Evolutionary conservation across 805 yeast genomes (phyloP), one percentile per base, ranked within the genome.

Genomic region (Suhomyces sp.): DNA sequence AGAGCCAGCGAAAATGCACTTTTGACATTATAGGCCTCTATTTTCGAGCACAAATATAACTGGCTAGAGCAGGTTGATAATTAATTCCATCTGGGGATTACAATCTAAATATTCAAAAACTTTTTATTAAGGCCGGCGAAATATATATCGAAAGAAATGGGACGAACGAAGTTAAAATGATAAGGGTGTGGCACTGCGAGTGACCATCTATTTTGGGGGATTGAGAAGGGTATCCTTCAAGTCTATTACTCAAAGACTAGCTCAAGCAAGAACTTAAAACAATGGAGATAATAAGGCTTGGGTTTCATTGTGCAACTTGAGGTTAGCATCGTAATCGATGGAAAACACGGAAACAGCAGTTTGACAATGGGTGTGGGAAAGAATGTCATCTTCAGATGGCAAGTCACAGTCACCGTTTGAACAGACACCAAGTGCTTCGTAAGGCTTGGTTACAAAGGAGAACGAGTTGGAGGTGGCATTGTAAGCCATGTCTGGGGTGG

Each of bases 341-440:
- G 52, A 45, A 44, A 57, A 54, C 17, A 54, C 48, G 19, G 54
- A 45, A 27, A 57, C 56, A 5, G 60, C 33, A 13, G 55, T 35
- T 34, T 48, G 40, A 43, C 63, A 57, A 36, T 51, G 50, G 39
- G 51, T 41, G 44, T 56, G 51, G 12, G 46, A 50, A 32, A 58
- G 44, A 30, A 64, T 49, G 25, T 42, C 46, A 42, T 54, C 48
- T 51, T 72, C 78, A 38, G 69, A 61, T 35, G 72, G 77, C 44
- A 72, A 61, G 13, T 55, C 19, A 36, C 68, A 63, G 46, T 67
- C 67, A 50, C 79, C 79, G 39, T 63, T 54, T 36, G 43, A 37
- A 42, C 74, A 44, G n/a, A n/a, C 54, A 12, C 48, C 34, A 25
- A 58, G 33, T 12, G 54, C 52, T 5, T 34, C 31, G 37, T 45